Evolutionary conservation across 805 yeast genomes (phyloP).

Genomic region (Candida alai): DNA sequence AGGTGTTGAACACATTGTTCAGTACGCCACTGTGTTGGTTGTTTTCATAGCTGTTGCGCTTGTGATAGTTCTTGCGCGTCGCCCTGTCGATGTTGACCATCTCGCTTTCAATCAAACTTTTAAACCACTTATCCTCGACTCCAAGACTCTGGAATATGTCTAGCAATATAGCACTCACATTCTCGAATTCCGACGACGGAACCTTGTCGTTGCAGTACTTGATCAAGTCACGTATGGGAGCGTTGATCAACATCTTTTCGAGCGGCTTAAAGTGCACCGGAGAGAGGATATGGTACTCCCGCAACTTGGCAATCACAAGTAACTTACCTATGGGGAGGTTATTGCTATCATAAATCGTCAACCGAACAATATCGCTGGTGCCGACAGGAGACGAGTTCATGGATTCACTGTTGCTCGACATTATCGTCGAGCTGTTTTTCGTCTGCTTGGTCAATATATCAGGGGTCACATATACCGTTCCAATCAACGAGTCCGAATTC

Average conservation of each 20-base stretch:
- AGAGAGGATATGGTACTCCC: constrained; percentile 57
- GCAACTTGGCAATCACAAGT: constrained; percentile 46
- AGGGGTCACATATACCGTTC: constrained; percentile 53
- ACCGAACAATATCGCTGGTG: constrained; percentile 35
- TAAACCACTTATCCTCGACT: constrained; percentile 70
- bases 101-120: constrained; percentile 64
- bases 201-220: constrained; percentile 41
- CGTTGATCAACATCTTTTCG: constrained; percentile 54
- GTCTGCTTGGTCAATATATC: constrained; percentile 39
- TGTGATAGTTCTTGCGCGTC: constrained; percentile 40
- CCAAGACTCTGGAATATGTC: constrained; percentile 73
- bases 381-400: background rate
- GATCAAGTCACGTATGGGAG: constrained; percentile 52
- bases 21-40: constrained; percentile 1
- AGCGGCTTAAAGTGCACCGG: constrained; percentile 57
- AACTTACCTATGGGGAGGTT: constrained; percentile 54
- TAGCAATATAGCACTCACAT: constrained; percentile 54
- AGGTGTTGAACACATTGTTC: constrained; percentile 35
- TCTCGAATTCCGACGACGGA: constrained; percentile 45
- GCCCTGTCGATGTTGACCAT: constrained; percentile 45
- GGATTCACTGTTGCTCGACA: constrained; percentile 19
- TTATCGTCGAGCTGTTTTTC: constrained; percentile 27
- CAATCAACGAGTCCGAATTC: constrained; percentile 41
- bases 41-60: constrained; percentile 14
- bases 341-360: constrained; percentile 41